Percentiles rank a stretch among this genome's conserved stretches.
phyloP scores from a whole-genome alignment of 2,329 filamentous ascomycete species.

The Zarea fungicola region DNA sequence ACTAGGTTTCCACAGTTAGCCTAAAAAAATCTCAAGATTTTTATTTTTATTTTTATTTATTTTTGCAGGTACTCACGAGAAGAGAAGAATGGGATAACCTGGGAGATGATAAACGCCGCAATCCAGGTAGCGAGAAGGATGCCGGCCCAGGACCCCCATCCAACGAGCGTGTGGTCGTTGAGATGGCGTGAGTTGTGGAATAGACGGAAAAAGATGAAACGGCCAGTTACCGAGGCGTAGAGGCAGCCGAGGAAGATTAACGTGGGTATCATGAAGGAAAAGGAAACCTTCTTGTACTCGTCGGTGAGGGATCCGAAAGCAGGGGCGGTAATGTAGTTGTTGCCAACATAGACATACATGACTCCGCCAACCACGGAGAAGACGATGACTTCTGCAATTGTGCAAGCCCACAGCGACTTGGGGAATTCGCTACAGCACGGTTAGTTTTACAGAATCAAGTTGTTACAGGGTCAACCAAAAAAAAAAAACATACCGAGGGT shows the following conservation, averaged over 20 bases:
- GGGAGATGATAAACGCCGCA: constrained; percentile 85
- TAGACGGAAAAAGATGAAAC: constrained; percentile 87
- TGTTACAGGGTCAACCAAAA: too few relatives aligned
- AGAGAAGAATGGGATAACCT: constrained; percentile 90
- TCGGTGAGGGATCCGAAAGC: constrained; percentile 80
- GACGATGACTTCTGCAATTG: constrained; percentile 78
- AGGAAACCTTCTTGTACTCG: constrained; percentile 80
- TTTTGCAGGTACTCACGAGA: constrained; percentile 47
- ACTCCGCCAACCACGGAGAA: constrained; percentile 79
- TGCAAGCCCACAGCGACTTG: constrained; percentile 87
- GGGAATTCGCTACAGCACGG: constrained; percentile 67
- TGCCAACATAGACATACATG: constrained; percentile 78
- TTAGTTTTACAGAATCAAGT: too few relatives aligned
- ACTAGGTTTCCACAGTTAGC: constrained; percentile 32
- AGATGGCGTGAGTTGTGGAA: constrained; percentile 78
- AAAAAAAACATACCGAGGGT: too few relatives aligned
- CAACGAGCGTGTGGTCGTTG: constrained; percentile 71
- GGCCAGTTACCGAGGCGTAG: constrained; percentile 83
- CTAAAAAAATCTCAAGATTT: constrained; percentile 16
- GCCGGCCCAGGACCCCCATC: constrained; percentile 72
- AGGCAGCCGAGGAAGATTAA: constrained; percentile 87
- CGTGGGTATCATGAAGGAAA: constrained; percentile 94
- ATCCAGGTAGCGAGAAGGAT: constrained; percentile 72
- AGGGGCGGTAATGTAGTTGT: constrained; percentile 77
- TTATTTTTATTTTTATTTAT: background rate